Evolutionary conservation across 1,284 basidiomycete species (phyloP).

Genomic region (Fomes fomentarius): DNA sequence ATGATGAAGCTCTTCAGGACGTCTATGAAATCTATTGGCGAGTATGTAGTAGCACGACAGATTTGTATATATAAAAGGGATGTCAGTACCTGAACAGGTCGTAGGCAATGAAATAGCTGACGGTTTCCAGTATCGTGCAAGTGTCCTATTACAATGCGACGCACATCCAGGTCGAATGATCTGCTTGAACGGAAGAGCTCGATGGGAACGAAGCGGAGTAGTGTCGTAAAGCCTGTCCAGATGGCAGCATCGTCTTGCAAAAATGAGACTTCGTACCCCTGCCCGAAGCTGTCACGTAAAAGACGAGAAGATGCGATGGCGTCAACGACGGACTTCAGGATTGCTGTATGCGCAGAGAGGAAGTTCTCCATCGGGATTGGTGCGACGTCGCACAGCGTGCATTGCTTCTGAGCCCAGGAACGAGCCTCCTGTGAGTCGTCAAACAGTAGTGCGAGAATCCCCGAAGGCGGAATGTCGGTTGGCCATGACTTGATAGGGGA

Average conservation of each 20-base stretch:
- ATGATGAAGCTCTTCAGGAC: conserved; percentile 64
- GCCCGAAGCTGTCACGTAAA: conserved; percentile 11
- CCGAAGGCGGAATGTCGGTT: conserved; percentile 56
- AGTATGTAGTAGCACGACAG: conserved; percentile 2
- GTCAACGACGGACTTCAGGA: conserved; percentile 43
- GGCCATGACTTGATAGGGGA: conserved; percentile 53
- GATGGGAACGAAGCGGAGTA: conserved; percentile 58
- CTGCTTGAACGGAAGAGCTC: conserved; percentile 42
- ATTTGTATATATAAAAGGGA: background rate
- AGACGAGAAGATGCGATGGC: conserved; percentile 23
- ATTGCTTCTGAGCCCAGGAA: conserved; percentile 59
- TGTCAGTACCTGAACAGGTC: conserved; percentile 12
- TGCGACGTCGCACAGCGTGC: conserved; percentile 39
- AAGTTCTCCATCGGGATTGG: conserved; percentile 55
- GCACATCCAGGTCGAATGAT: conserved; percentile 45
- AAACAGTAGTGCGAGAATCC: conserved; percentile 62
- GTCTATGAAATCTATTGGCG: conserved; percentile 59
- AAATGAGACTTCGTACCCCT: conserved; percentile 11
- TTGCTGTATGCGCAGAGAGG: conserved; percentile 44
- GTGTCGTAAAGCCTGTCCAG: conserved; percentile 55
- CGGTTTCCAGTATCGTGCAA: conserved; percentile 64
- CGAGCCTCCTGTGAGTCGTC: conserved; percentile 52
- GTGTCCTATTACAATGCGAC: conserved; percentile 58
- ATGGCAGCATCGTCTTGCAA: conserved; percentile 42
- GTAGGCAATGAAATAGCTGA: conserved; percentile 45